Conservation (phyloP, 208 protist species). For the Trypanosoma caninum region DNA sequence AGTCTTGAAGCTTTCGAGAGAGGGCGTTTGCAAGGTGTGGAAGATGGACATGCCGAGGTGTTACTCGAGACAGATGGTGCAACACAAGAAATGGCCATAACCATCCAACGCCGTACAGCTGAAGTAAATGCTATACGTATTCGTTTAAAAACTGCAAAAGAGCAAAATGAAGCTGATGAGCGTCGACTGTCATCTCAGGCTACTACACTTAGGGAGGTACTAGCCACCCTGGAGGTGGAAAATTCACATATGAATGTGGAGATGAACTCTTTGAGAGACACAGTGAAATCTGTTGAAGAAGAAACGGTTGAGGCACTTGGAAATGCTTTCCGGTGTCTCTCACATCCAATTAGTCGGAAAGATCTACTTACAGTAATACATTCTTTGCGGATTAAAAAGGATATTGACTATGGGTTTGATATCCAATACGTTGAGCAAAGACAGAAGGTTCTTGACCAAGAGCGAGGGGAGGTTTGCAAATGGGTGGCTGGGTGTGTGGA, state of each 20-base stretch:
- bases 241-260: conserved; percentile 25
- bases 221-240: conserved; percentile 3
- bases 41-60: conserved; percentile 49
- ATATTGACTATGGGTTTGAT: conserved; percentile 27
- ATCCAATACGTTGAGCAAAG: conserved; percentile 17
- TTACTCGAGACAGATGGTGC: conserved; percentile 42
- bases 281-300: conserved; percentile 13
- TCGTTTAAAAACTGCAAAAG: conserved; percentile 36
- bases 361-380: conserved; percentile 28
- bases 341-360: conserved; percentile 10
- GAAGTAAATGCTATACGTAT: conserved; percentile 53
- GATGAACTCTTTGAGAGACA: conserved; percentile 16
- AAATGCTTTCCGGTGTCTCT: conserved; percentile 12
- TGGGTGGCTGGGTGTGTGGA: conserved; percentile 22
- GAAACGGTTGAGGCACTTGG: conserved; percentile 11
- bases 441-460: neutral
- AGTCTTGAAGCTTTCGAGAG: conserved; percentile 54
- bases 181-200: conserved; percentile 35
- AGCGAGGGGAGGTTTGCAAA: conserved; percentile 25
- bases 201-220: conserved; percentile 24
- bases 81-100: conserved; percentile 49
- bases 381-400: conserved; percentile 14
- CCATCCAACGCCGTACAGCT: conserved; percentile 37
- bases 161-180: conserved; percentile 38
- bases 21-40: conserved; percentile 46